These are phyloP conservation scores for Phaeosphaeria sp. DNA, from an alignment of 2,329 filamentous ascomycete species.

Conservation along the genomic window DNA sequence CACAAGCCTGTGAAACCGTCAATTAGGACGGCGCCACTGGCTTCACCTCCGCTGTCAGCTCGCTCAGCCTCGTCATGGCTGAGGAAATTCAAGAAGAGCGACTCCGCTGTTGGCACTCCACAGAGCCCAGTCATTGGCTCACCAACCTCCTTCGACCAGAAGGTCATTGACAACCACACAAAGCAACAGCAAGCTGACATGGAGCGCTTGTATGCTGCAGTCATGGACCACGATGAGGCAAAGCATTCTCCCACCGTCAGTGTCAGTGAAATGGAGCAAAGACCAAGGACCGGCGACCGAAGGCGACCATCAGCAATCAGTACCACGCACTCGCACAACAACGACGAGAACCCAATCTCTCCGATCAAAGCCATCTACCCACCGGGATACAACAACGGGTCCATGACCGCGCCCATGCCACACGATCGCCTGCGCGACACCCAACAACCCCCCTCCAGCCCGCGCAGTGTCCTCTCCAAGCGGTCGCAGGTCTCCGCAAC, in stretches of 20 bases:
- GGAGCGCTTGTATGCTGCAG: constrained; percentile 88
- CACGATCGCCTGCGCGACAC: constrained; percentile 16
- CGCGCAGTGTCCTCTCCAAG: constrained; percentile 47
- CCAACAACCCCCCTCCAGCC: constrained; percentile 32
- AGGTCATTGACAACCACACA: constrained; percentile 75
- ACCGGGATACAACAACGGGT: constrained; percentile 43
- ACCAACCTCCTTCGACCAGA: constrained; percentile 76
- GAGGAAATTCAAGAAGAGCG: constrained; percentile 41
- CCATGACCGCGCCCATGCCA: constrained; percentile 32
- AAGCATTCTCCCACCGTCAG: constrained; percentile 46
- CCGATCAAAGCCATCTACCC: constrained; percentile 58
- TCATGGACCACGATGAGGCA: constrained; percentile 82
- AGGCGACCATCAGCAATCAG: constrained; percentile 39
- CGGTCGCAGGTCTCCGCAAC: constrained; percentile 45
- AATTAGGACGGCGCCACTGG: constrained; percentile 34
- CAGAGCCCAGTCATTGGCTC: constrained; percentile 58
- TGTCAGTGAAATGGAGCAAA: constrained; percentile 27
- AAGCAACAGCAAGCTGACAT: constrained; percentile 80
- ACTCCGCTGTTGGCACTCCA: constrained; percentile 33
- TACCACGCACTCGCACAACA: constrained; percentile 26
- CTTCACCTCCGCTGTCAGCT: constrained; percentile 34
- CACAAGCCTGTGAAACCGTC: constrained; percentile 44
- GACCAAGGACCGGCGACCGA: constrained; percentile 16
- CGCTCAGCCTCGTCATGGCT: constrained; percentile 42
- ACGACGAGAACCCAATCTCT: constrained; percentile 44